A percentile compares a stretch with the other conserved stretches of the same genome.
Conservation (phyloP, 1,284 basidiomycete species). For the Austropuccinia psidii region DNA sequence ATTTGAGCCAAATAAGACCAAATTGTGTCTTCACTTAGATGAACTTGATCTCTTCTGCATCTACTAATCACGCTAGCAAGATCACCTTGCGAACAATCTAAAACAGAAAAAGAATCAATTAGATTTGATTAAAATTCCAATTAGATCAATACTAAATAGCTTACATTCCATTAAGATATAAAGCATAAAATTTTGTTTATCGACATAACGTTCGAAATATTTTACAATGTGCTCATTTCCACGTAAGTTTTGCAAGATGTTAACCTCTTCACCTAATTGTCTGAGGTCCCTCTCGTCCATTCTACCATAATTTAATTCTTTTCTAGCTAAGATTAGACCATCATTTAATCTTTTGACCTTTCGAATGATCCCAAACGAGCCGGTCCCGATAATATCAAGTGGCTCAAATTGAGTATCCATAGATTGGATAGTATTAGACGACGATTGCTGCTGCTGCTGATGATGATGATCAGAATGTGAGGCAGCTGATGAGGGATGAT, state of each 20-base stretch:
- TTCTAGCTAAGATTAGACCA: constrained; percentile 78
- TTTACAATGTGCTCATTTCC: constrained; percentile 85
- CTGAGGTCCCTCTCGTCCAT: constrained; percentile 88
- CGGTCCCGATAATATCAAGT: constrained; percentile 85
- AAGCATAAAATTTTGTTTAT: constrained; percentile 78
- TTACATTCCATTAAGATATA: constrained; percentile 80
- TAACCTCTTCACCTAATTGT: constrained; percentile 96
- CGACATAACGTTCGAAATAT: constrained; percentile 83
- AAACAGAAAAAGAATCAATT: constrained; percentile 46
- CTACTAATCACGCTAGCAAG: constrained; percentile 32
- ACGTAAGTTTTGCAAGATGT: constrained; percentile 87
- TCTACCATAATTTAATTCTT: constrained; percentile 89
- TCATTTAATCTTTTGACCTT: constrained; percentile 80
- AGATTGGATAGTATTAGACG: constrained; percentile 15
- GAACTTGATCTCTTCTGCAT: constrained; percentile 35
- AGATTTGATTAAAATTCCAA: constrained; percentile 49
- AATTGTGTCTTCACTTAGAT: constrained; percentile 75
- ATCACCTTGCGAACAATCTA: constrained; percentile 36
- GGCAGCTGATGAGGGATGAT: neutral
- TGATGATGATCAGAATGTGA: neutral
- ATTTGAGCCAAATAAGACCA: constrained; percentile 96
- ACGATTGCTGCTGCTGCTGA: neutral
- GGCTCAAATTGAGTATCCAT: constrained; percentile 65
- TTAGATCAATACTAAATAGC: neutral
- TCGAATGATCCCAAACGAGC: constrained; percentile 93